Base-by-base conservation (phyloP, 1,139 yeast species). In the Lodderomyces elongisporus region DNA sequence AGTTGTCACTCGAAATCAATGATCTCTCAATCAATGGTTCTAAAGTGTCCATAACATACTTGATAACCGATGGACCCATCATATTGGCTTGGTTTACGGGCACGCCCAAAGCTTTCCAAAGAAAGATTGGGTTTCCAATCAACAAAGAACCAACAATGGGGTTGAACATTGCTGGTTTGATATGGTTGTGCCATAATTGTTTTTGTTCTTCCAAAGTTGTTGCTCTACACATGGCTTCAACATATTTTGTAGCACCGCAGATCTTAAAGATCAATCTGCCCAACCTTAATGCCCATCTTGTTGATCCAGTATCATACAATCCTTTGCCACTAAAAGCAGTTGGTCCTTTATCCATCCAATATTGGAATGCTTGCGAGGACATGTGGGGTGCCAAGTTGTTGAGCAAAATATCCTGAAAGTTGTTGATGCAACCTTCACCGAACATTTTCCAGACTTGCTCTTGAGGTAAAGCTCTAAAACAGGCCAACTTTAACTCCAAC, bases 21-120 rank as follows among this genome's bases (percentile, higher is more conserved):
- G 83, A 77, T 46, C 82, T 66, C 14, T 64, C 63, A 39, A 84
- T 66, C 24, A 84, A 61, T 27, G 95, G 95, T 48, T 84, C 91
- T 45, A 85, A 67, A 9, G 95, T 84, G 51, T 84, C 88, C 34
- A 77, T 66, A 30, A 84, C 80, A 51, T 85, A 85, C 40, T 79
- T 72, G 44, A 80, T 59, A 29, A 83, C 79, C 0, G 89, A 81
- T 21, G 71, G 58, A 18, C 84, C 85, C 77, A 84, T 83, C 80
- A 84, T 74, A 26, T 75, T 66, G 5, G 93, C 88, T 58, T 84
- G 95, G 54, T 84, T 84, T 5, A 81, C 75, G 3, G 94, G 95
- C 33, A 84, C 94, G 12, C 95, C 94, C 29, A 84, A 68, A 0
- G 94, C 94, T 53, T 81, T 82, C 95, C 95, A 84, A 43, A 84